Base-by-base conservation (phyloP, 305 asterid genomes). In the Rubia balearica region DNA sequence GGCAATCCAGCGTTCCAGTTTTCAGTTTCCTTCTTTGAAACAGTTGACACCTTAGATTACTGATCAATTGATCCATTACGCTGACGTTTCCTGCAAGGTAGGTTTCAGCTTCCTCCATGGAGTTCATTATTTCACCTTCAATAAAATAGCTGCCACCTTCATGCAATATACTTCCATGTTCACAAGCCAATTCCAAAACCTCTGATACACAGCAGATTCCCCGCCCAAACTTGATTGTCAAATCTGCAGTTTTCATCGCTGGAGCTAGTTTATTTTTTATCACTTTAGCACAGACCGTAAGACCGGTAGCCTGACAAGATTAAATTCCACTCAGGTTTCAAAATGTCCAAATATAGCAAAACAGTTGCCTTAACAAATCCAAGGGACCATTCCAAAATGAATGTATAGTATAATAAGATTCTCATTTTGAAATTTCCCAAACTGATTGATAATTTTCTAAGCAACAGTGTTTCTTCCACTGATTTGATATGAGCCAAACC, bases 191-290 rank as follows among this genome's bases (percentile, higher is more conserved):
- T 71, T 89, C 96, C 85, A 94, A 83, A 72, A 90, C 84, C 83
- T 94, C 99, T 53, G 82, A 69, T 56, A 73, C 88, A 36, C 85
- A 71, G 72, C 76, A 75, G 60, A 94, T 77, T 77, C 98, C 97
- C 79, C 83, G 72, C 41, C 97, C 98, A 24, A 88, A 94, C 45
- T 73, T 73, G 70, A 94, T 81, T 48, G 78, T 82, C 72, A 94
- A 64, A 59, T 89, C 93, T 22, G 98, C 93, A 73, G 87, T 85
- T 62, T 83, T 78, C 85, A 84, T 85, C n/a, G 89, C 79, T 67
- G 92, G 97, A 24, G 97, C 96, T 43, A 91, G 83, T 81, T 94
- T 94, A 69, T 94, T 94, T 76, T 94, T 94, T 19, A 94, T 84
- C 5, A 94, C 97, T 79, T 88, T 89, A 77, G 87, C 91, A 11